Evolutionary conservation across 805 yeast genomes (phyloP), one percentile per base, ranked within the genome.

Genomic region (Candida nonsorbophila): DNA sequence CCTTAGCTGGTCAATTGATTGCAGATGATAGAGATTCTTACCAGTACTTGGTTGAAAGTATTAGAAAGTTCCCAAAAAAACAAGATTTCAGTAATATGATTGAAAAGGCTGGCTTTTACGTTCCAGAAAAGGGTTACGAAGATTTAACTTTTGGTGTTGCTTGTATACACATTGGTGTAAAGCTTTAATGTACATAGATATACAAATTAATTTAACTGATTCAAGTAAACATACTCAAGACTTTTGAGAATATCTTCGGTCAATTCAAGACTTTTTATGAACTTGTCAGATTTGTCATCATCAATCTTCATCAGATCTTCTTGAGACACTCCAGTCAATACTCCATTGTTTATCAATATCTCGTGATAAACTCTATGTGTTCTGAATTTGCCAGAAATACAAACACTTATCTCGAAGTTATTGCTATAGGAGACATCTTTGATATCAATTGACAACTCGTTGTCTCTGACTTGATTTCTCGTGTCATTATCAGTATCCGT

Each of bases 21-120:
- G 97, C 97, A 22, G 84, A 90, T 48, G 98, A 92, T 55, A 78
- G 94, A 53, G 96, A 88, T 45, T 86, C 96, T 16, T 92, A 92
- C 58, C 97, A 92, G 57, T 92, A 92, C 53, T 69, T 92, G 52
- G 97, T 92, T 7, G 98, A 92, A 61, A 83, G 95, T 42, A 92
- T 92, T 43, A 79, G 81, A 53, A 77, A 77, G 49, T 92, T 92
- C 68, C 98, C 98, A 8, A 69, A 75, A 43, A 97, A 92, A 67
- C 95, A 87, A 45, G 79, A 79, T 26, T 92, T 92, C 62, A 85
- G 88, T 38, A 59, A 66, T 11, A 90, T 92, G 97, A 86, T 92
- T 48, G 77, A 86, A 53, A 80, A 84, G 48, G 97, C 97, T 6
- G 98, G 98, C 1, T 92, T 92, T 55, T 80, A 82, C 41, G 81